Evolutionary conservation across 768 basidiomycete species (phyloP), one percentile per base, ranked within the genome.

Genomic region (Leccinum olivaceopallidum): DNA sequence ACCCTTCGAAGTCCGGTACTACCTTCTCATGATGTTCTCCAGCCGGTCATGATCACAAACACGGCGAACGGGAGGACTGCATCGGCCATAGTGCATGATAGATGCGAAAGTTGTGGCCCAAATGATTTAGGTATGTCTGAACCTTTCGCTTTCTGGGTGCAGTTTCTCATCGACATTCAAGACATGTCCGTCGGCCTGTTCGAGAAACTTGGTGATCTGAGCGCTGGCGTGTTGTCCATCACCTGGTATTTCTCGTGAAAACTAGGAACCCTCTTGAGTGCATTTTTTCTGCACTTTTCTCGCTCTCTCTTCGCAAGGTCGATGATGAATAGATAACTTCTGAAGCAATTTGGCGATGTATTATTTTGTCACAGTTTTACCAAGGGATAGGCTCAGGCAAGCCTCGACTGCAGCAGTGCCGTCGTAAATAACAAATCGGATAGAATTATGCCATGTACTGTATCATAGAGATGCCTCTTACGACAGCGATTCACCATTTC

Each of bases 151-250:
- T 59, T 42, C 32, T n/a, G 12, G 24, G 37, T 14, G 7, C 39
- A 30, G 50, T 63, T 13, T 61, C 57, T 66, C 20, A 66, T 61
- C 8, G 8, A 6, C 14, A 36, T 53, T 26, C 13, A 69, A 91
- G 89, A 91, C 70, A 81, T 90, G 84, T 89, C 87, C 30, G 81
- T 82, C 9, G 77, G 78, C 7, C 68, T 88, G 36, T 91, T 91
- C 73, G 4, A 82, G 67, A 63, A 82, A 60, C 68, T 91, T 51
- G 82, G 73, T 18, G 28, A 67, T 5, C 81, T 87, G 50, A 69
- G 63, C 60, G 68, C 72, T 10, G 89, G 89, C 34, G 79, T 79
- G 44, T 69, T 90, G 37, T 58, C 67, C n/a, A 77, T 90, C 62
- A 70, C 71, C 3, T 90, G 89, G 89, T 69, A 85, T 64, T 88